Evolutionary conservation across 1,284 basidiomycete species (phyloP).

Genomic region (Fomitopsis schrenkii): DNA sequence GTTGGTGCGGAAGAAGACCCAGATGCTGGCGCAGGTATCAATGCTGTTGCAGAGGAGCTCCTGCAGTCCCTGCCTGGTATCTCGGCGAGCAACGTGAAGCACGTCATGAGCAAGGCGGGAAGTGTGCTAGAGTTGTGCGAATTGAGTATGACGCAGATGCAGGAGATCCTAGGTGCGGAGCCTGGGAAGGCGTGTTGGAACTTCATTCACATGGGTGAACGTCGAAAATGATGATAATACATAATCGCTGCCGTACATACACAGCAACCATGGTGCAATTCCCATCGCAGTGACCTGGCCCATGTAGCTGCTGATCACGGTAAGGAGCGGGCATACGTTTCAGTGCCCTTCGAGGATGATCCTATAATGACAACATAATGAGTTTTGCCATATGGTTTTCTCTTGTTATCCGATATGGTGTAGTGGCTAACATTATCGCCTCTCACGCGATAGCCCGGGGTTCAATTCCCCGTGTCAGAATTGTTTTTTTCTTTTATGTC

Average conservation of each 20-base stretch:
- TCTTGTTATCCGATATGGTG: not conserved
- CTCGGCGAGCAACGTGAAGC: constrained; percentile 80
- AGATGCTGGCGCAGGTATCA: constrained; percentile 61
- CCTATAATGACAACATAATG: too few relatives aligned
- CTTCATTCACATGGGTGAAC: constrained; percentile 77
- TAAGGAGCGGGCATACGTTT: too few relatives aligned
- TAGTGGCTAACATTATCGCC: constrained; percentile 1
- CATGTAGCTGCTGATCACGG: too few relatives aligned
- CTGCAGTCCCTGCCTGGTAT: constrained; percentile 75
- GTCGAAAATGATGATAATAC: not conserved
- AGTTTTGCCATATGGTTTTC: too few relatives aligned
- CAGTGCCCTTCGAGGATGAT: too few relatives aligned
- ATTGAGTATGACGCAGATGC: constrained; percentile 58
- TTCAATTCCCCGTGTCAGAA: not conserved
- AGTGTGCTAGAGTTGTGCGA: constrained; percentile 78
- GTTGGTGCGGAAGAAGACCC: constrained; percentile 78
- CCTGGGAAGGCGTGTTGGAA: constrained; percentile 77
- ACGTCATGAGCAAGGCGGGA: constrained; percentile 78
- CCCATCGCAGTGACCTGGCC: too few relatives aligned
- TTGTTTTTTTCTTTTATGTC: not conserved
- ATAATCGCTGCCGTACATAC: too few relatives aligned
- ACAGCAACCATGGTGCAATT: too few relatives aligned
- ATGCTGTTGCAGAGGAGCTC: constrained; percentile 73
- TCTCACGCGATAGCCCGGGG: constrained; percentile 1
- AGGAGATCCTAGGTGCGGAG: constrained; percentile 79